These are phyloP conservation scores for Narthecium ossifragum DNA, from an alignment of 106 monocot species.

Conservation along the genomic window DNA sequence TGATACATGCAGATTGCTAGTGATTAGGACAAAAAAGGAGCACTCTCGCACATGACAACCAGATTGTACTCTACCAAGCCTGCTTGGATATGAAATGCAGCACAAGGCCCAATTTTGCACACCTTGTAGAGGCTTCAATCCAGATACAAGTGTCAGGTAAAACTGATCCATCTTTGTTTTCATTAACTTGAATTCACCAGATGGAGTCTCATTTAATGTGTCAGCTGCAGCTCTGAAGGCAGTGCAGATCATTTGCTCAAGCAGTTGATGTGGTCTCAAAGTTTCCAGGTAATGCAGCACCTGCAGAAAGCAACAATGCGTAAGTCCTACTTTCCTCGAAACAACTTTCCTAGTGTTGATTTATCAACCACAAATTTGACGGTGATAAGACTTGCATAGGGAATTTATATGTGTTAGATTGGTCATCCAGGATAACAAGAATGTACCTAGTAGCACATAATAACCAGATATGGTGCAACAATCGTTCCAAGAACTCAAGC, in stretches of 20 bases:
- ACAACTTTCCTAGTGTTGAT: too few relatives aligned
- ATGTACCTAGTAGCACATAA: too few relatives aligned
- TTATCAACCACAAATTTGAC: too few relatives aligned
- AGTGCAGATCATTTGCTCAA: conserved; percentile 89
- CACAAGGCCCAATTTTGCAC: not conserved
- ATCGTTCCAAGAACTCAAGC: too few relatives aligned
- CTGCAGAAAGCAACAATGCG: conserved; percentile 36
- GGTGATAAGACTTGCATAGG: too few relatives aligned
- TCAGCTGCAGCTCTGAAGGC: conserved; percentile 80
- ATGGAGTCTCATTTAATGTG: conserved; percentile 55
- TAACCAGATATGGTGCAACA: too few relatives aligned
- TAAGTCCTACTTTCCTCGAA: too few relatives aligned
- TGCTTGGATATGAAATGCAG: not conserved
- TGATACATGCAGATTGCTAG: too few relatives aligned
- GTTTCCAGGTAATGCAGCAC: conserved; percentile 92
- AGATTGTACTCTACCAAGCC: not conserved
- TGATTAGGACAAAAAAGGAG: too few relatives aligned
- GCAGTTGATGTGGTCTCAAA: conserved; percentile 70
- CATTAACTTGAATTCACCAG: conserved; percentile 61
- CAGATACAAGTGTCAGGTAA: conserved; percentile 61
- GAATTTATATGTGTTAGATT: too few relatives aligned
- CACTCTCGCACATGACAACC: too few relatives aligned
- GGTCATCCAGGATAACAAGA: too few relatives aligned
- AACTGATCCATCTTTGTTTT: conserved; percentile 73
- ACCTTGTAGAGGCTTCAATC: conserved; percentile 72